Percentiles rank a stretch among this genome's conserved stretches.
phyloP scores from a whole-genome alignment of 2,329 filamentous ascomycete genomes.

The Curvularia hawaiiensis region DNA sequence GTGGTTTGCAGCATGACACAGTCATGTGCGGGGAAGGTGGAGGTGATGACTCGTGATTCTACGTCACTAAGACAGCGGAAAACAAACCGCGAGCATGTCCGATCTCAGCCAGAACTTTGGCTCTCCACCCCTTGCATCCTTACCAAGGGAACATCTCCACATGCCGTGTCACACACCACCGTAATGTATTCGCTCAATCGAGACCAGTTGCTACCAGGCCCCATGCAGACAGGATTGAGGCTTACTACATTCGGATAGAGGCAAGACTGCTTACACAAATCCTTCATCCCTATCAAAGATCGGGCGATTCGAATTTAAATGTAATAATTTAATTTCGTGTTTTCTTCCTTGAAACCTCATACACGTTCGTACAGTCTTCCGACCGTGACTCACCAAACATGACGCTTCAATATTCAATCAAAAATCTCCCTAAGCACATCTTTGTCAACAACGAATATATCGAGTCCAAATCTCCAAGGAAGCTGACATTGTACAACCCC shows the following conservation, averaged over 20 bases:
- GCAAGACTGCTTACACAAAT: slow-evolving; percentile 4
- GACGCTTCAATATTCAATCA: slow-evolving; percentile 41
- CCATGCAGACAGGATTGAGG: slow-evolving; percentile 13
- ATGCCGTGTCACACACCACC: neutral
- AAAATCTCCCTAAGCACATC: slow-evolving; percentile 48
- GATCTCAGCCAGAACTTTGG: slow-evolving; percentile 15
- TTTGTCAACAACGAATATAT: slow-evolving; percentile 50
- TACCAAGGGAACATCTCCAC: slow-evolving; percentile 2
- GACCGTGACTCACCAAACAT: slow-evolving; percentile 17
- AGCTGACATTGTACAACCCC: slow-evolving; percentile 57
- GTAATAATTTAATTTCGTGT: slow-evolving; percentile 12
- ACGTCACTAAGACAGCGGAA: slow-evolving; percentile 22
- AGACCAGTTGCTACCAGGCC: neutral
- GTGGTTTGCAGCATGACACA: slow-evolving; percentile 1
- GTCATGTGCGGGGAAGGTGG: slow-evolving; percentile 11
- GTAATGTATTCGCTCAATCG: slow-evolving; percentile 7
- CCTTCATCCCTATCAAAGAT: neutral
- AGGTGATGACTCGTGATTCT: slow-evolving; percentile 6
- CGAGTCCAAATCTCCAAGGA: slow-evolving; percentile 49
- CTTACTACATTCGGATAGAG: slow-evolving; percentile 8
- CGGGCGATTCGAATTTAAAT: neutral
- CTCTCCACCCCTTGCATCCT: slow-evolving; percentile 4
- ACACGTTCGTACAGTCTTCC: neutral
- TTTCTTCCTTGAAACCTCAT: neutral
- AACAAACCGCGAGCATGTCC: slow-evolving; percentile 32